phyloP scores from a whole-genome alignment of 2,329 filamentous ascomycete genomes.

The Aspergillus carbonarius region DNA sequence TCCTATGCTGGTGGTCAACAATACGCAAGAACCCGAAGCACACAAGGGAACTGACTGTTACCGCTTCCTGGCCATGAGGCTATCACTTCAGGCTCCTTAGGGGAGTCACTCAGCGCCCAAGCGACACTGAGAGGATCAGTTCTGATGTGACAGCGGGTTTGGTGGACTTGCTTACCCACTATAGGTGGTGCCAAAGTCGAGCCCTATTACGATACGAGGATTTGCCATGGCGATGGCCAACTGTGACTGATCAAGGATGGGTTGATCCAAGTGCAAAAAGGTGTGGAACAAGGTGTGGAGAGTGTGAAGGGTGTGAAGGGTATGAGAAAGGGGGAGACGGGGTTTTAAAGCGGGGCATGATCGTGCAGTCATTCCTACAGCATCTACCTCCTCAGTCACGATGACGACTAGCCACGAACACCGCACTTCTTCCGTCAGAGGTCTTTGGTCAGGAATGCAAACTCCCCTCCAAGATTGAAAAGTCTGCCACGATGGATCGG shows the following conservation, averaged over 20 bases:
- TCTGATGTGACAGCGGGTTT: not conserved
- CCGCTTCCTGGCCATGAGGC: slow-evolving; percentile 26
- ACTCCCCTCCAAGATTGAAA: not conserved
- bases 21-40: not conserved
- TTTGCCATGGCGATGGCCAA: not conserved
- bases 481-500: not conserved
- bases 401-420: not conserved
- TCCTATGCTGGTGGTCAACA: slow-evolving; percentile 9
- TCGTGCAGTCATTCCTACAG: not conserved
- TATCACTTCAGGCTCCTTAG: slow-evolving; percentile 21
- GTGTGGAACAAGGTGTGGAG: not conserved
- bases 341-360: not conserved
- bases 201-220: slow-evolving; percentile 22
- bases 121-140: slow-evolving; percentile 15
- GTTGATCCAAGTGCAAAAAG: not conserved
- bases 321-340: not conserved
- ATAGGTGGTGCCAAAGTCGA: slow-evolving; percentile 35
- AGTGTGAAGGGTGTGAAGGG: not conserved
- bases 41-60: slow-evolving; percentile 18
- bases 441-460: not conserved
- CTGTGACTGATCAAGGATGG: too few species aligned
- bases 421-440: too few species aligned
- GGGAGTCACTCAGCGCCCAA: slow-evolving; percentile 17
- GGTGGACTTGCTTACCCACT: slow-evolving; percentile 21
- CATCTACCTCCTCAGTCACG: not conserved